These are phyloP conservation scores for Lasiodiplodia gonubiensis DNA, from an alignment of 2,329 filamentous ascomycete genomes.

Conservation along the genomic window DNA sequence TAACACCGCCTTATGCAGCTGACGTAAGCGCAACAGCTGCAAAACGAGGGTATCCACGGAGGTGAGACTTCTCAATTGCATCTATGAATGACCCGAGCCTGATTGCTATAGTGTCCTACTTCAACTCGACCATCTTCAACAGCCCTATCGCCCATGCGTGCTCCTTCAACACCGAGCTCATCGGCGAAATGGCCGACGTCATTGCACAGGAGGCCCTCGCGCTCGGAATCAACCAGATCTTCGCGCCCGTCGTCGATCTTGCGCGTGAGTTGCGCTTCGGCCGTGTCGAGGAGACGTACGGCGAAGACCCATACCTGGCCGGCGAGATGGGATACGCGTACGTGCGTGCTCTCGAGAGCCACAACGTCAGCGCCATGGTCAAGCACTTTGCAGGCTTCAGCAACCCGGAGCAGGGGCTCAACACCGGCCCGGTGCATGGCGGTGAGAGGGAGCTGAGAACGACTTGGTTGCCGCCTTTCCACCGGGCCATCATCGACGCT, in stretches of 20 bases:
- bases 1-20: not conserved
- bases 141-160: constrained; percentile 75
- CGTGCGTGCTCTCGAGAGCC: constrained; percentile 66
- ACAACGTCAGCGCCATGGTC: constrained; percentile 72
- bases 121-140: constrained; percentile 79
- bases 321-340: constrained; percentile 71
- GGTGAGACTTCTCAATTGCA: not conserved
- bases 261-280: constrained; percentile 74
- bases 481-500: constrained; percentile 72
- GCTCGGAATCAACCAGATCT: constrained; percentile 74
- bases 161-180: constrained; percentile 69
- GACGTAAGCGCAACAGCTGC: constrained; percentile 39
- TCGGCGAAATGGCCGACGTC: constrained; percentile 69
- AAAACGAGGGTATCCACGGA: constrained; percentile 77
- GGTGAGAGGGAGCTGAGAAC: constrained; percentile 62
- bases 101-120: constrained; percentile 10
- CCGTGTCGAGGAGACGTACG: constrained; percentile 75
- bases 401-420: constrained; percentile 73
- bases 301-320: constrained; percentile 71
- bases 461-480: constrained; percentile 65
- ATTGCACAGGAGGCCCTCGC: constrained; percentile 71
- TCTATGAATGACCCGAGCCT: not conserved
- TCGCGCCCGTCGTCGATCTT: constrained; percentile 73
- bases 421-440: constrained; percentile 66
- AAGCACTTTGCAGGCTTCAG: constrained; percentile 78